Evolutionary conservation across 352 stramenopile species (phyloP), one percentile per base, ranked within the genome.

Genomic region (Phytophthora pluvialis): DNA sequence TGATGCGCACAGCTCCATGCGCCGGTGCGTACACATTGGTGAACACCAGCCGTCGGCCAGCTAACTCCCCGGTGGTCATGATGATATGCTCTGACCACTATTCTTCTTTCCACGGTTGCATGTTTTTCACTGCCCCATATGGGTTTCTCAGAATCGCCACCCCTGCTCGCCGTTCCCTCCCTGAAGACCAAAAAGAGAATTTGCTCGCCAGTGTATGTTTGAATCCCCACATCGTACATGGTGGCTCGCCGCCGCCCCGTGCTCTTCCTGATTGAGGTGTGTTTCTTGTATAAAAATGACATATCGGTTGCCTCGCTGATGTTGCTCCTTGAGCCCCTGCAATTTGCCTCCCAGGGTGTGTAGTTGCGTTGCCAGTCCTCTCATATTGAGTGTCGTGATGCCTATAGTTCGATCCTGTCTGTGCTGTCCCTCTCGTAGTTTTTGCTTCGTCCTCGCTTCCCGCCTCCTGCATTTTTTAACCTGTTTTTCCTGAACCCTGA

Each of bases 101-200:
- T 3, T 59, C 29, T 25, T 46, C 3, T 1, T 29, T 8, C 47
- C 57, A 65, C 35, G 57, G 21, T 12, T 21, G 25, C 25, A 35
- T 2, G 4, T 57, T 46, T 12, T 3, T 43, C n/a, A 36, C 46
- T 12, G 44, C 32, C 26, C 56, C 32, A 5, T 49, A n/a, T 55
- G 38, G 45, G 9, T 65, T 57, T 4, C 50, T 4, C 12, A 64
- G 29, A n/a, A 64, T 51, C 9, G 56, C 46, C 3, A 64, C 46
- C 1, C 47, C 57, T 15, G 57, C 57, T 10, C 38, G 11, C 21
- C 44, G 40, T 1, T 25, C 26, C 1, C 9, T 10, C 3, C 46
- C 56, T 8, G 45, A 56, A 4, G 46, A 1, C 56, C 46, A 64
- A 25, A 31, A 64, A 2, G 56, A 47, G 35, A n/a, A n/a, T n/a